Evolutionary conservation across 2,329 filamentous ascomycete species (phyloP).

Genomic region (Fusarium temperatum): DNA sequence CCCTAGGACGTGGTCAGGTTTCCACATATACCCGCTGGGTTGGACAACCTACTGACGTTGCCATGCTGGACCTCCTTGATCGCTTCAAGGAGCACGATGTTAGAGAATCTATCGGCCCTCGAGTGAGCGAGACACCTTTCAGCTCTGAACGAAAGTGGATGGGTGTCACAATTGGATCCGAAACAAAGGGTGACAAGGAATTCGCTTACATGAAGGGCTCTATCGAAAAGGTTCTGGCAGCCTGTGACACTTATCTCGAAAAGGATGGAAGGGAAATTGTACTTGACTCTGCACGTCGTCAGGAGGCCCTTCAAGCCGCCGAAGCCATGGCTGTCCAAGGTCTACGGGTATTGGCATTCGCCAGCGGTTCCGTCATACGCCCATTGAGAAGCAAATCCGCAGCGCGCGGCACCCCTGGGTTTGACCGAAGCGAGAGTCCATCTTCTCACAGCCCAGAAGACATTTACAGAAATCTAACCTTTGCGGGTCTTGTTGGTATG

Average conservation of each 20-base stretch:
- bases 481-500: constrained; percentile 95
- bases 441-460: constrained; percentile 68
- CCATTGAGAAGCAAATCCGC: constrained; percentile 53
- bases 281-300: constrained; percentile 77
- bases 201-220: constrained; percentile 96
- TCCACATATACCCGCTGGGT: constrained; percentile 86
- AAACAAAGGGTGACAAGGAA: constrained; percentile 71
- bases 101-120: constrained; percentile 82
- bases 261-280: constrained; percentile 87
- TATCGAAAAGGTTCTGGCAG: constrained; percentile 83
- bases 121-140: constrained; percentile 88
- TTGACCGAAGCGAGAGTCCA: constrained; percentile 51
- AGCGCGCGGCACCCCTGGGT: constrained; percentile 62
- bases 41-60: constrained; percentile 95
- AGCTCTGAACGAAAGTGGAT: constrained; percentile 99
- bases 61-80: constrained; percentile 94
- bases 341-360: constrained; percentile 90
- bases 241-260: constrained; percentile 91
- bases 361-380: constrained; percentile 76
- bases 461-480: constrained; percentile 82
- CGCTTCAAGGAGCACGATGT: constrained; percentile 91
- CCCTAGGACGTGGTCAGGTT: constrained; percentile 68
- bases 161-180: constrained; percentile 84
- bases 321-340: constrained; percentile 90
- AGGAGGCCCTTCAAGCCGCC: constrained; percentile 81